Base-by-base conservation (phyloP, 805 yeast species). In the Kazachstania kunashirensis region DNA sequence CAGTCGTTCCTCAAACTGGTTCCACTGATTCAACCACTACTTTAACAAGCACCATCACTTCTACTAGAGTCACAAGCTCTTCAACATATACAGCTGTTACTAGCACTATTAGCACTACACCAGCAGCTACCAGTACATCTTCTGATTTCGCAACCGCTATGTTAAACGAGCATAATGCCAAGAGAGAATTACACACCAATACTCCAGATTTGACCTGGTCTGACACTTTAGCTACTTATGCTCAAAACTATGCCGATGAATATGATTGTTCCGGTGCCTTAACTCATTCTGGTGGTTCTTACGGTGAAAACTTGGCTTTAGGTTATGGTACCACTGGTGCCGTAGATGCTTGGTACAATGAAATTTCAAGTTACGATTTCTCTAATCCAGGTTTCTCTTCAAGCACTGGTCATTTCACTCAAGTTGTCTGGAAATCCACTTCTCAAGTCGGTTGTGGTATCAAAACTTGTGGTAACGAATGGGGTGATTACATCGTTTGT, bases 301-400 rank as follows among this genome's bases (percentile, higher is more conserved):
- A 77, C 55, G 92, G 92, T 62, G 89, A 82, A 56, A 82, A 82
- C 62, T 66, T 82, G 46, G 88, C 86, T 13, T 70, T 75, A 28
- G 89, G 85, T 42, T 69, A 69, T 46, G 41, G 50, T 17, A 49
- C 57, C 15, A 34, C 42, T 14, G 53, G 53, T 30, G 71, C 71
- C 15, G 81, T 79, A 27, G 79, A 77, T 42, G 76, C 80, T 29
- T 82, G 92, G 92, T 81, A 81, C 60, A 58, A 65, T 41, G 89
- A 82, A 63, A 79, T 77, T 45, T 39, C 49, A 9, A 41, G 55
- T 36, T 82, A 79, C 61, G 62, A 72, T 57, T 80, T 58, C 61
- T 34, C 74, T 77, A 20, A 55, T 55, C 36, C 55, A 54, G 41
- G 77, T 73, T 39, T 65, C 60, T 46, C 67, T 67, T 38, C 65